phyloP scores from a whole-genome alignment of 2,329 filamentous ascomycete species.

The Phoma sp. region DNA sequence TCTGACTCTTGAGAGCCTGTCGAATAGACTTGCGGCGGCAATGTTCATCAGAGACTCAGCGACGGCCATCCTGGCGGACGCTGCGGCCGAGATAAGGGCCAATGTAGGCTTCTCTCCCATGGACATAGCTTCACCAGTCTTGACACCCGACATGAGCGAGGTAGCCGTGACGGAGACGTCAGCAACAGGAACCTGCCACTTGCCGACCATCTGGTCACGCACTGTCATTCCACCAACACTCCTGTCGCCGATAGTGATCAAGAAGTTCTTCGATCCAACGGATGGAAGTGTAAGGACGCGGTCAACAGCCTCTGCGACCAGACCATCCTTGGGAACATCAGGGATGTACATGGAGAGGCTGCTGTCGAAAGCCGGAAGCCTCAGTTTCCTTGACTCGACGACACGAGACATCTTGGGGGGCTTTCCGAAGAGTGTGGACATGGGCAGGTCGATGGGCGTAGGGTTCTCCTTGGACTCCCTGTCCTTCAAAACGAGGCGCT shows the following conservation, averaged over 20 bases:
- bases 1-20: constrained; percentile 77
- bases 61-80: constrained; percentile 95
- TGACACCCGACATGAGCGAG: constrained; percentile 73
- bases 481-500: constrained; percentile 81
- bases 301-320: constrained; percentile 74
- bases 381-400: constrained; percentile 72
- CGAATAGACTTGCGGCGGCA: constrained; percentile 76
- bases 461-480: constrained; percentile 76
- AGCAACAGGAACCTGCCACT: constrained; percentile 92
- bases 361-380: constrained; percentile 75
- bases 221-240: constrained; percentile 88
- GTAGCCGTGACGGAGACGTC: constrained; percentile 93
- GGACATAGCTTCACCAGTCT: constrained; percentile 92
- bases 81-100: constrained; percentile 85
- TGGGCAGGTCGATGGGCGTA: constrained; percentile 84
- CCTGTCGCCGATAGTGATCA: constrained; percentile 95
- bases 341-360: constrained; percentile 72
- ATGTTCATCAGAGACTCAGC: constrained; percentile 93
- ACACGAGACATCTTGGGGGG: constrained; percentile 79
- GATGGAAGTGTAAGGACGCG: constrained; percentile 83
- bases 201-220: constrained; percentile 93
- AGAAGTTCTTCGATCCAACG: constrained; percentile 95
- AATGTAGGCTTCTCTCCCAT: constrained; percentile 93
- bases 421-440: constrained; percentile 87
- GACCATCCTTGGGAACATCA: constrained; percentile 58